Base-by-base conservation (phyloP, 2,329 filamentous ascomycete species). In the Ambrosiella xylebori region DNA sequence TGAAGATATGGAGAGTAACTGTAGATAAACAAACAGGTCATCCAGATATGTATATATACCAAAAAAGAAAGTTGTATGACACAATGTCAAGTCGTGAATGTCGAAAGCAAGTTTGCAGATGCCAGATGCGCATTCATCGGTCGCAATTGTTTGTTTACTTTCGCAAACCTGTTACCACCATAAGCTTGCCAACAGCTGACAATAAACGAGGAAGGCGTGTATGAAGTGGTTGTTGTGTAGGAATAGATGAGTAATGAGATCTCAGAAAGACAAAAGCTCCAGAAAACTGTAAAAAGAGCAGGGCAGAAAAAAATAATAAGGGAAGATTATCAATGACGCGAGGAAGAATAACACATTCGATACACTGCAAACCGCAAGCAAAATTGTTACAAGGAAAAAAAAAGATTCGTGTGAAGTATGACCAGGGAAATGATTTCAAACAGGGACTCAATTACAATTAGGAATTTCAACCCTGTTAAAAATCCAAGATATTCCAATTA, bases 381-480 rank as follows among this genome's bases (percentile, higher is more conserved):
- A 41, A n/a, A 39, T 15, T 41, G 15, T 15, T 41, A 19, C 8
- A 41, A 9, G n/a, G 41, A 36, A 27, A 27, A 41, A 39, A 54
- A 41, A 54, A 37, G 52, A 11, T 19, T n/a, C 19, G 37, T 37
- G 19, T 15, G 17, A 54, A 27, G 27, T 27, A 27, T 27, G 27
- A 27, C 27, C 52, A 54, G 37, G 51, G 39, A 54, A 54, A 41
- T 54, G 52, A 54, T 54, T 40, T 27, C 27, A 27, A 41, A 27
- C 38, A 54, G 38, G 52, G 52, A 40, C 9, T 41, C 37, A 27
- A 54, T 41, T 37, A 41, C 38, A 54, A 54, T 54, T 41, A 2
- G 52, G 17, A 54, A 54, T 54, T 54, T 54, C 37, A 44, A 54
- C 38, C 52, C 52, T 51, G 47, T 27, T 8, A 51, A 47, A 47